Base-by-base conservation (phyloP, 805 yeast genomes). In the Starmerella floricola region DNA sequence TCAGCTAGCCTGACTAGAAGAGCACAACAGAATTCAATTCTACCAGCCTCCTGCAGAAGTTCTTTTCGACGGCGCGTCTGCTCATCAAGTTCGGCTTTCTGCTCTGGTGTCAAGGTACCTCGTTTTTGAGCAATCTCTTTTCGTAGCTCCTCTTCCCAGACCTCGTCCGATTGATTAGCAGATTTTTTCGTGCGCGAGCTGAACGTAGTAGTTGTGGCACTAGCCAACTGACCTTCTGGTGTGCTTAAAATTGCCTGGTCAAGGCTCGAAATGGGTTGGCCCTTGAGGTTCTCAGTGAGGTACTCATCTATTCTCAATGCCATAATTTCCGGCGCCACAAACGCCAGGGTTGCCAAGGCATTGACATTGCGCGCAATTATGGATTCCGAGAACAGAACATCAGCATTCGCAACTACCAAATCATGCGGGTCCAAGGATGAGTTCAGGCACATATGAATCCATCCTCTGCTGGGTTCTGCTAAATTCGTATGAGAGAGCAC, bases 61-160 rank as follows among this genome's bases (percentile, higher is more conserved):
- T 64, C 57, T 0, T 43, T 34, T 47, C 95, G 71, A 19, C 80
- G 70, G 2, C 46, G 56, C 0, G 72, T 56, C 58, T 91, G 97
- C 48, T 72, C 69, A 0, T 59, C 64, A 17, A 86, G 51, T 55
- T 84, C 88, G 0, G 55, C 64, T 47, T 75, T 81, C 46, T 91
- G 94, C 55, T 87, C 96, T 49, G 76, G 79, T 2, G 93, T 70
- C 31, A 78, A 64, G 55, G 80, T 52, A 8, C 55, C 55, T 48
- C 71, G 68, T 57, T 76, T 76, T 40, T 68, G 67, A 1, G 79
- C 77, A 29, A 86, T 66, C 55, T 85, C 88, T 48, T 76, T 75
- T 53, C 88, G 74, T 26, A 91, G 71, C 39, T 73, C 72, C 51
- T 79, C 86, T 57, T 91, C 98, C 97, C 97, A 88, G 55, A 74